Conservation (phyloP, 1,284 basidiomycete species). For the Naganishia albida region DNA sequence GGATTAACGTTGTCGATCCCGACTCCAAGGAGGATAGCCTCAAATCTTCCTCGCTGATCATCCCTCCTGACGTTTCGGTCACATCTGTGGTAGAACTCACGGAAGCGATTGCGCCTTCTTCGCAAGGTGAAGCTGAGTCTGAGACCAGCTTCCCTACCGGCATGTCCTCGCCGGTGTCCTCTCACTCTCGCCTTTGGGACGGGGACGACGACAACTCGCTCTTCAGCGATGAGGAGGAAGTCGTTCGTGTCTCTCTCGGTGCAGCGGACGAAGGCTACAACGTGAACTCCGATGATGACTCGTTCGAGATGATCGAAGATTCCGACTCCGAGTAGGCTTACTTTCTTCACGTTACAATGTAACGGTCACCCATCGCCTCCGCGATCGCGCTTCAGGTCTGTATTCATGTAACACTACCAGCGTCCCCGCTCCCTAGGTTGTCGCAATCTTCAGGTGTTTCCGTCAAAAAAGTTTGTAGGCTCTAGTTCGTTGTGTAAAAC, state of each 20-base stretch:
- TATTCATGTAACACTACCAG: constrained; percentile 6
- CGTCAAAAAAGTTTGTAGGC: background rate
- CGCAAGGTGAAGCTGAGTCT: background rate
- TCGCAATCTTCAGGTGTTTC: background rate
- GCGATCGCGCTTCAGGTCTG: background rate
- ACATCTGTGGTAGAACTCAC: background rate
- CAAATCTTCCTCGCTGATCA: constrained; percentile 25
- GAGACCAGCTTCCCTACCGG: constrained; percentile 16
- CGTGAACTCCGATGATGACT: constrained; percentile 14
- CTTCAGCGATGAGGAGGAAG: constrained; percentile 25
- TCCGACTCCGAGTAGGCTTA: constrained; percentile 16
- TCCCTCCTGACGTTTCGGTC: constrained; percentile 12
- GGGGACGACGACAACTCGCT: constrained; percentile 15
- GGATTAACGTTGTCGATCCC: constrained; percentile 30
- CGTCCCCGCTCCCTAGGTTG: background rate
- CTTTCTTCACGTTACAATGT: background rate
- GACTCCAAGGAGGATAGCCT: constrained; percentile 16
- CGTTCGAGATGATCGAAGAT: constrained; percentile 27
- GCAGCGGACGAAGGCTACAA: constrained; percentile 4
- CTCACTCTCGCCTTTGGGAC: constrained; percentile 21
- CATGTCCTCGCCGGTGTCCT: constrained; percentile 22
- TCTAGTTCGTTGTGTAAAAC: background rate
- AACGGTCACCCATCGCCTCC: background rate
- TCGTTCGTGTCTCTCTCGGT: constrained; percentile 4
- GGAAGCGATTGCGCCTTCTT: background rate